phyloP scores from a whole-genome alignment of 352 stramenopile genomes.

The Globisporangium camurandrum region DNA sequence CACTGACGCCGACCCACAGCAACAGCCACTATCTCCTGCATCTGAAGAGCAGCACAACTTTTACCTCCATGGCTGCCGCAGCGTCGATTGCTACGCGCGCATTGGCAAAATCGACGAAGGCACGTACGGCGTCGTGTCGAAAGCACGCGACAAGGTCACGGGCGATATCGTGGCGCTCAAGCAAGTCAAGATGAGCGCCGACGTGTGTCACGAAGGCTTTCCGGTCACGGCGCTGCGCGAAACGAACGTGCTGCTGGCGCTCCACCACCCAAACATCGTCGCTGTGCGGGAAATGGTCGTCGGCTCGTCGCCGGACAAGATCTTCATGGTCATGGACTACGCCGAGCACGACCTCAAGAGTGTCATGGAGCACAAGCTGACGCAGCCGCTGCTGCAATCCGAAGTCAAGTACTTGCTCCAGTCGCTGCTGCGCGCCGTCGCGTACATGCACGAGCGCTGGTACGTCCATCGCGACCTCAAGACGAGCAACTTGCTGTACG shows the following conservation, averaged over 20 bases:
- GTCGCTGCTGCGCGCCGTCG: conserved; percentile 85
- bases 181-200: conserved; percentile 80
- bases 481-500: conserved; percentile 96
- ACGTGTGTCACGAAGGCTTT: conserved; percentile 78
- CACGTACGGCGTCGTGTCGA: conserved; percentile 96
- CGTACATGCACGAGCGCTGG: conserved; percentile 90
- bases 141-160: conserved; percentile 85
- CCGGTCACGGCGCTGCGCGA: conserved; percentile 79
- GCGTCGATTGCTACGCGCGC: conserved; percentile 92
- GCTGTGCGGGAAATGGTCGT: conserved; percentile 86
- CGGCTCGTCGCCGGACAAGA: conserved; percentile 78
- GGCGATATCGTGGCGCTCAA: conserved; percentile 92
- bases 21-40: background rate
- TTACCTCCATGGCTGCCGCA: conserved; percentile 86
- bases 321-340: conserved; percentile 92
- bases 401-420: conserved; percentile 93
- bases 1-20: background rate
- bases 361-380: conserved; percentile 80
- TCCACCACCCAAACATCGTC: conserved; percentile 85
- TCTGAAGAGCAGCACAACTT: conserved; percentile 42
- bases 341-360: conserved; percentile 82
- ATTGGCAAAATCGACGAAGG: conserved; percentile 94
- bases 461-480: conserved; percentile 97
- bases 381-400: conserved; percentile 72
- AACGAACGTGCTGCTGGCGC: conserved; percentile 76